A percentile compares a stretch with the other conserved stretches of the same genome.
Conservation (phyloP, 2,329 filamentous ascomycete genomes). For the Calonectria fujianensis region DNA sequence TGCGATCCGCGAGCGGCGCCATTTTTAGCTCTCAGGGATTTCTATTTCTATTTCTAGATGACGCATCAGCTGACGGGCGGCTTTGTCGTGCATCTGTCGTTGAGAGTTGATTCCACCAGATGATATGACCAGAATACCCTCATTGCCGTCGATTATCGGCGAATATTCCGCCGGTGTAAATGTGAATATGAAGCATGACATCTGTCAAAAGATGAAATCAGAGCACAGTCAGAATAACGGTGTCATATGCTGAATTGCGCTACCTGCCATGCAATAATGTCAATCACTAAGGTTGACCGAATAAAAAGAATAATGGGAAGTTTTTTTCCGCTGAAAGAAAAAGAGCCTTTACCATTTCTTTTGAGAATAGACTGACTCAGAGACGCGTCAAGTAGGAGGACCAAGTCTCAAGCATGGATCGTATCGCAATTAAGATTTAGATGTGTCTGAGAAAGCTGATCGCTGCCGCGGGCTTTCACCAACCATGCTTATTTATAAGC, state of each 20-base stretch:
- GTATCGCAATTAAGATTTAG: neutral
- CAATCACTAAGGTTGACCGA: neutral
- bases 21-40: slow-evolving; percentile 15
- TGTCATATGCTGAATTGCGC: neutral
- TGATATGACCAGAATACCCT: neutral
- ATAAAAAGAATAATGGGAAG: neutral
- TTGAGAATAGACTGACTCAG: neutral
- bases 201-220: neutral
- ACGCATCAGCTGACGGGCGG: neutral
- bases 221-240: neutral
- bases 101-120: neutral
- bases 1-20: neutral
- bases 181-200: neutral
- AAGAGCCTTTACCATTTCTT: neutral
- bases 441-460: neutral
- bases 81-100: neutral
- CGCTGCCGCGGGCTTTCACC: neutral
- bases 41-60: neutral
- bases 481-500: slow-evolving; percentile 1
- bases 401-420: neutral
- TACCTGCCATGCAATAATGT: neutral
- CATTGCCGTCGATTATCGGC: neutral
- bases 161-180: neutral
- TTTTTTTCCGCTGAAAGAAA: neutral
- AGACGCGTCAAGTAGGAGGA: neutral